Evolutionary conservation across 129 eudicot genomes (phyloP).

Genomic region (Arctium minus): DNA sequence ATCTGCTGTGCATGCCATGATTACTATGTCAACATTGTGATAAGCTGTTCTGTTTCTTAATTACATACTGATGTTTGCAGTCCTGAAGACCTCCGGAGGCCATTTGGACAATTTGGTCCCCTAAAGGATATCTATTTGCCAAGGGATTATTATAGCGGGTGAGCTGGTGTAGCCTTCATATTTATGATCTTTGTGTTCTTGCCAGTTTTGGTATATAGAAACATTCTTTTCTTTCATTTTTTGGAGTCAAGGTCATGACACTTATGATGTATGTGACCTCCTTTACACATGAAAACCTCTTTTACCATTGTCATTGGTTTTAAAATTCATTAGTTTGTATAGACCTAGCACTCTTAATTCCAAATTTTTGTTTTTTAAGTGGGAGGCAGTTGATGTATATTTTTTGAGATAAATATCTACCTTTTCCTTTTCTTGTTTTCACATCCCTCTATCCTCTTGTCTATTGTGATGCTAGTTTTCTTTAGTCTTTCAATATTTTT

Average conservation of each 20-base stretch:
- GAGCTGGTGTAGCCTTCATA: conserved; percentile 34
- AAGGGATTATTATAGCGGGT: conserved; percentile 96
- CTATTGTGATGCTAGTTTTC: not conserved
- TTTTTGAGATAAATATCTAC: not conserved
- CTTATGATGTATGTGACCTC: not conserved
- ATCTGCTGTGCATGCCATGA: not conserved
- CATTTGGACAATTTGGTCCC: conserved; percentile 89
- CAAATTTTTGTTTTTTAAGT: not conserved
- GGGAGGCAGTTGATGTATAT: not conserved
- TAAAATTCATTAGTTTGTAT: not conserved
- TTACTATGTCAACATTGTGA: not conserved
- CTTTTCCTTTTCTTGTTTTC: not conserved
- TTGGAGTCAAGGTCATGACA: not conserved
- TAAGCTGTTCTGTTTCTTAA: not conserved
- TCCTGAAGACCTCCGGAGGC: conserved; percentile 93
- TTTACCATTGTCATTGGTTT: not conserved
- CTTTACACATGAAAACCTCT: not conserved
- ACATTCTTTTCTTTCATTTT: not conserved
- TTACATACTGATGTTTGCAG: conserved; percentile 36
- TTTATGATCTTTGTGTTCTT: not conserved
- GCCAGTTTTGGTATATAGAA: not conserved
- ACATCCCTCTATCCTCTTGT: not conserved
- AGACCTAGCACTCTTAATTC: not conserved
- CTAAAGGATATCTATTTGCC: conserved; percentile 91
- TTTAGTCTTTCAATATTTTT: not conserved